Base-by-base conservation (phyloP, 1,284 basidiomycete species). In the Rhodofomes roseus region DNA sequence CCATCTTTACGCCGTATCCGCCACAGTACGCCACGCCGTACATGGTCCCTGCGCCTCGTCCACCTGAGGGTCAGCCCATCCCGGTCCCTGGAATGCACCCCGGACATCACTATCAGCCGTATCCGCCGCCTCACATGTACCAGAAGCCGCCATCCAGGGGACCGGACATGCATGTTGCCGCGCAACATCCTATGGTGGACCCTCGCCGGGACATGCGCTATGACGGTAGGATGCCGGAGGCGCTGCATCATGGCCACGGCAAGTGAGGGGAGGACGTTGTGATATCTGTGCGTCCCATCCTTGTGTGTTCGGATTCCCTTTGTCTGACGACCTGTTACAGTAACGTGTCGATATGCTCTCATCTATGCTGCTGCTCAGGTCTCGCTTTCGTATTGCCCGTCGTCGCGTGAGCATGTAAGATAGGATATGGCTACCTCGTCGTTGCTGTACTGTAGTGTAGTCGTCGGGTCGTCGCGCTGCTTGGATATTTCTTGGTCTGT, bases 1-100 rank as follows among this genome's bases (percentile, higher is more conserved):
- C 81, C 55, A 74, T 79, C 55, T 81, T 82, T 63, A 73, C 79
- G 51, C 79, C 76, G 36, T 80, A 80, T 62, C 66, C 66, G 54
- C 68, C 75, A 55, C 77, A 77, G 66, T 84, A 83, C 68, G 75
- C 77, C 12, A 70, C 76, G 9, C 77, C 77, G 22, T 84, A 82
- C 71, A 76, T 84, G 73, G 73, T 84, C 59, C 73, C 74, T 31
- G 73, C 77, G 63, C 73, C 67, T 53, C 68, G 77, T 58, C 77
- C 50, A n/a, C 50, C 79, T 48, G 79, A 78, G 63, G 70, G 72
- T 5, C 77, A 75, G 64, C 50, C 50, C 3, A 72, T 78, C 58
- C 58, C 70, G 25, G 71, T 77, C 57, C 62, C 66, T 9, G 61
- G 61, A 8, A 51, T 61, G 39, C 55, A 55, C 31, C 44, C 55